Base-by-base conservation (phyloP, 331 rosid genomes). In the Malus hybrid region DNA sequence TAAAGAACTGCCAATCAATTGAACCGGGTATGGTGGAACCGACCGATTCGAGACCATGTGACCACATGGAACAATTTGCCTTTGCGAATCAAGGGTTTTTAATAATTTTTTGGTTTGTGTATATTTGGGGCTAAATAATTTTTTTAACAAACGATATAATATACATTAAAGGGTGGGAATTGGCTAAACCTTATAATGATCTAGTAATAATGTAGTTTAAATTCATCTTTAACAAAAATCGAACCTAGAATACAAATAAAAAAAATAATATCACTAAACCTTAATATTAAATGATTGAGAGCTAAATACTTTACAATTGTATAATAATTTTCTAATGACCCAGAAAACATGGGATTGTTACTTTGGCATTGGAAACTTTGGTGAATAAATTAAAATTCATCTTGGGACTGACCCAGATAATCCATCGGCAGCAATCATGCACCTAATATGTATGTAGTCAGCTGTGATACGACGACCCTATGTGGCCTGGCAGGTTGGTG, bases 11-110 rank as follows among this genome's bases (percentile, higher is more conserved):
- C 65, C 10, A 76, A 81, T 64, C 65, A 80, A 86, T 50, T 79
- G 76, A 78, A 78, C 81, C 93, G 83, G 86, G 69, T 42, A 88
- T 36, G 87, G 87, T 81, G 90, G 88, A 83, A 84, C 83, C 75
- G 87, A 79, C 79, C 80, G 83, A 80, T 78, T 80, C 57, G 80
- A 52, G 31, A 65, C 59, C 98, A 93, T 89, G 93, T 93, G 97
- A 70, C 75, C 98, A 93, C 96, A 87, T 91, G 97, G 88, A 80
- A 68, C 61, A 68, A 76, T 83, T 85, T 83, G 89, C 83, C 87
- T 46, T 83, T 61, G 52, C 73, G 69, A 75, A 73, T 77, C 70
- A 74, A 50, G 10, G 13, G 10, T 31, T 34, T 56, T 70, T 18
- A 15, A 29, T 63, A 56, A 2, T 42, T 44, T 34, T 75, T 68